These are phyloP conservation scores for Hordeum marinum DNA, from an alignment of 176 grass and related monocot genomes.

Conservation along the genomic window DNA sequence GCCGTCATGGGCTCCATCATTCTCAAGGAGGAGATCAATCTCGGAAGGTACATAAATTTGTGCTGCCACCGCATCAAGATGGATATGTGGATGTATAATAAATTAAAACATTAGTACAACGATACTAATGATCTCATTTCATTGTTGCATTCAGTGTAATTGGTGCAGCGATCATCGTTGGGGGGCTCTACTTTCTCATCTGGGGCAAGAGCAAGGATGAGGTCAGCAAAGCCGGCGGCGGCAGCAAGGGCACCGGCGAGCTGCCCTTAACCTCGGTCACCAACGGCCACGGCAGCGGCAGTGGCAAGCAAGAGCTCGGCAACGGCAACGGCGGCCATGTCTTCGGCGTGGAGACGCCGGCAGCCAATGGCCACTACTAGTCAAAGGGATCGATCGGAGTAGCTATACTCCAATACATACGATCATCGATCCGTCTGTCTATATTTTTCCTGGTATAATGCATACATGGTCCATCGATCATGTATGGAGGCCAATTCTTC, in stretches of 20 bases:
- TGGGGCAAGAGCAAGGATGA: constrained; percentile 87
- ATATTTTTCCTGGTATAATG: neutral
- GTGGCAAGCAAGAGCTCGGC: constrained; percentile 30
- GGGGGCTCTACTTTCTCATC: constrained; percentile 80
- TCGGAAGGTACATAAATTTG: constrained; percentile 57
- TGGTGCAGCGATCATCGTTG: constrained; percentile 83
- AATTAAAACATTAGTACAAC: neutral
- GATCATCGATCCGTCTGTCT: neutral
- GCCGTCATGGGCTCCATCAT: constrained; percentile 75
- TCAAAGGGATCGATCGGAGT: neutral
- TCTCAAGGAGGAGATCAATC: constrained; percentile 70
- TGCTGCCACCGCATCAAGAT: neutral
- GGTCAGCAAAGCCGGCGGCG: constrained; percentile 11
- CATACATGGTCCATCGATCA: neutral
- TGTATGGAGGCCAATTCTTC: constrained; percentile 4
- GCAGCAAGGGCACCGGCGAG: constrained; percentile 34
- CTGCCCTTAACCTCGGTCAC: constrained; percentile 38
- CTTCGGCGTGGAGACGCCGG: constrained; percentile 42
- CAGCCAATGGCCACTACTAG: constrained; percentile 26
- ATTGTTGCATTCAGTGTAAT: constrained; percentile 48
- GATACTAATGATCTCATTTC: constrained; percentile 7
- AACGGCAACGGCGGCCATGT: constrained; percentile 19
- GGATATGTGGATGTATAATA: neutral
- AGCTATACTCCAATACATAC: neutral
- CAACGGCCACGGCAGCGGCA: constrained; percentile 33